Evolutionary conservation across 176 grass and related monocot species (phyloP).

Genomic region (Themeda triandra): DNA sequence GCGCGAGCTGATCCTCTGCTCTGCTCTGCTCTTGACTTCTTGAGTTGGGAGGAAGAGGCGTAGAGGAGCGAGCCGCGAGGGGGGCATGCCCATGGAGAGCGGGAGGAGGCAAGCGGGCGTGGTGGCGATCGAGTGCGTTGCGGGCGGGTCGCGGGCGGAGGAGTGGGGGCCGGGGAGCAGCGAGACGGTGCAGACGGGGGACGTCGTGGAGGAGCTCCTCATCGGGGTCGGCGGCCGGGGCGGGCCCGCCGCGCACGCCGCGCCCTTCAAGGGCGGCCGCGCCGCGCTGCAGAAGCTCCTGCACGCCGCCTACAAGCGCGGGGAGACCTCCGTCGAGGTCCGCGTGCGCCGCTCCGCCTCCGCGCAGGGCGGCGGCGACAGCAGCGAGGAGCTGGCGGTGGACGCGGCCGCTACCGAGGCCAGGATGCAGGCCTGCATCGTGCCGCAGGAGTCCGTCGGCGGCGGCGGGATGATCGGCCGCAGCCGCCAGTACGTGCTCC

Average conservation of each 20-base stretch:
- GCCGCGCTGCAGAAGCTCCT: slow-evolving; percentile 74
- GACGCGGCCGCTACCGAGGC: neutral
- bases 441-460: slow-evolving; percentile 46
- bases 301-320: slow-evolving; percentile 69
- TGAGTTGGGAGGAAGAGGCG: neutral
- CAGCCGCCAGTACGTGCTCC: slow-evolving; percentile 68
- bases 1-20: too few species aligned
- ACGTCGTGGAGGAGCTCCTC: slow-evolving; percentile 69
- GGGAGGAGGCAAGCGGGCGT: slow-evolving; percentile 33
- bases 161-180: slow-evolving; percentile 61
- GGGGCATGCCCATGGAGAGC: slow-evolving; percentile 34
- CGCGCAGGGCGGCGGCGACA: neutral
- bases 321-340: slow-evolving; percentile 83
- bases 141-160: slow-evolving; percentile 69
- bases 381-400: neutral
- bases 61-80: neutral
- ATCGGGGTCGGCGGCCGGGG: slow-evolving; percentile 50
- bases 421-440: slow-evolving; percentile 92
- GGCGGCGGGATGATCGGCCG: slow-evolving; percentile 41
- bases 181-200: slow-evolving; percentile 75
- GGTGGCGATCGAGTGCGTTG: slow-evolving; percentile 85
- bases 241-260: slow-evolving; percentile 33
- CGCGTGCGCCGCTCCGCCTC: slow-evolving; percentile 40
- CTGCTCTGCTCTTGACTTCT: neutral
- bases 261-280: slow-evolving; percentile 89